These are phyloP conservation scores for Oryza glaberrima DNA, from an alignment of 176 grass and related monocot genomes.

Conservation along the genomic window DNA sequence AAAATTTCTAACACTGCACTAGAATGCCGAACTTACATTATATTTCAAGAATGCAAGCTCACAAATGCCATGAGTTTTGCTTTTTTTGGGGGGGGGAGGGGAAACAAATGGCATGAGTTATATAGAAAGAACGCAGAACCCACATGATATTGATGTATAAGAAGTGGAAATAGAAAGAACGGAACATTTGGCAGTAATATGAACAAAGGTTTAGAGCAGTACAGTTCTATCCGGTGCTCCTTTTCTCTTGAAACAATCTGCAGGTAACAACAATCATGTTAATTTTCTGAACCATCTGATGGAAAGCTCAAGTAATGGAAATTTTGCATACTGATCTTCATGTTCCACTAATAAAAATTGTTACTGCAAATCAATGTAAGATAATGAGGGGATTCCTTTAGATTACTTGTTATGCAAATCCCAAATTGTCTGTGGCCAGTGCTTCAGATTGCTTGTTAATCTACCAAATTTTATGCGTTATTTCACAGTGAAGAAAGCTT, in stretches of 20 bases:
- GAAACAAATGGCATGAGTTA: slow-evolving; percentile 19
- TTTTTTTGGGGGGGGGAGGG: too few relatives aligned
- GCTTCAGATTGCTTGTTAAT: neutral
- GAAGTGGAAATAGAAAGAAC: slow-evolving; percentile 20
- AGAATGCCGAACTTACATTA: slow-evolving; percentile 15
- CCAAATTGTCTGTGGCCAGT: neutral
- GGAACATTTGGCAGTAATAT: slow-evolving; percentile 33
- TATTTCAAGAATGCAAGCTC: slow-evolving; percentile 8
- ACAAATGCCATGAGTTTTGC: slow-evolving; percentile 19
- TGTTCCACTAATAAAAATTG: neutral
- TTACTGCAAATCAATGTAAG: neutral
- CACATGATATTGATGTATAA: neutral
- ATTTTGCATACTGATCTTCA: slow-evolving; percentile 6
- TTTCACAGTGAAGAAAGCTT: neutral
- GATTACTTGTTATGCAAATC: neutral
- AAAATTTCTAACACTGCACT: slow-evolving; percentile 8
- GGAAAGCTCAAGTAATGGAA: slow-evolving; percentile 19
- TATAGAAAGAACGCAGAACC: neutral
- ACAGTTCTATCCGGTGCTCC: neutral
- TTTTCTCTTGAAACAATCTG: slow-evolving; percentile 40
- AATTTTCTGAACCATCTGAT: slow-evolving; percentile 3
- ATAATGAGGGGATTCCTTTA: neutral
- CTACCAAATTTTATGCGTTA: neutral
- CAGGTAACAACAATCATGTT: slow-evolving; percentile 30
- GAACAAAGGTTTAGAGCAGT: slow-evolving; percentile 22